Base-by-base conservation (phyloP, 2,329 filamentous ascomycete genomes). In the Cadophora sp. region DNA sequence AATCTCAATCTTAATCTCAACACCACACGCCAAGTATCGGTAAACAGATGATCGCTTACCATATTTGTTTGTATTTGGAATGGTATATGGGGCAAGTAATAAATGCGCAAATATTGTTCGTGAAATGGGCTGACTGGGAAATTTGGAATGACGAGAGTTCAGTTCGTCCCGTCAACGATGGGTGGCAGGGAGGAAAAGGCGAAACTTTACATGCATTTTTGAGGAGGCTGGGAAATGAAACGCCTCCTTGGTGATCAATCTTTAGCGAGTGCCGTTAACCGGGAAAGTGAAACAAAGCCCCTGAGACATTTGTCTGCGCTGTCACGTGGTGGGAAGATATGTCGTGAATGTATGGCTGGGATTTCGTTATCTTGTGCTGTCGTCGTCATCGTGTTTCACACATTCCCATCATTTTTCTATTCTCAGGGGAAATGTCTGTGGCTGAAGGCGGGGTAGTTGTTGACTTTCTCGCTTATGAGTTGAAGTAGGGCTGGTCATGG, bases 31-130 rank as follows among this genome's bases (percentile, higher is more conserved):
- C 1, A 37, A 16, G 7, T n/a, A 7, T 11, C 9, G 26, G 31
- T 16, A 40, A 43, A 59, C 31, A 19, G 5, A 14, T 19, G n/a
- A 24, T 59, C 56, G 56, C 56, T 43, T 59, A 59, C 56, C 56
- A 59, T 59, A 19, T 22, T 26, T 43, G 56, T 22, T 59, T 59
- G 56, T 34, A 43, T 26, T 26, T 43, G 19, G 22, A 22, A 3
- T 37, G 6, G 22, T 43, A 37, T 26, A 40, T 40, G 56, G 31
- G 16, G 56, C 16, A 59, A 8, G 31, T 4, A 40, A 59, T 59
- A 59, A 26, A 11, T 16, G 34, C 22, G 22, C 34, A 59, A 43
- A 8, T 59, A 43, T 43, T 24, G 31, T 56, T 56, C 27, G 14
- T 31, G 16, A 5, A 16, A 37, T 37, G n/a, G n/a, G n/a, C n/a